phyloP scores from a whole-genome alignment of 805 yeast species.

The Myxozyma kluyveri region DNA sequence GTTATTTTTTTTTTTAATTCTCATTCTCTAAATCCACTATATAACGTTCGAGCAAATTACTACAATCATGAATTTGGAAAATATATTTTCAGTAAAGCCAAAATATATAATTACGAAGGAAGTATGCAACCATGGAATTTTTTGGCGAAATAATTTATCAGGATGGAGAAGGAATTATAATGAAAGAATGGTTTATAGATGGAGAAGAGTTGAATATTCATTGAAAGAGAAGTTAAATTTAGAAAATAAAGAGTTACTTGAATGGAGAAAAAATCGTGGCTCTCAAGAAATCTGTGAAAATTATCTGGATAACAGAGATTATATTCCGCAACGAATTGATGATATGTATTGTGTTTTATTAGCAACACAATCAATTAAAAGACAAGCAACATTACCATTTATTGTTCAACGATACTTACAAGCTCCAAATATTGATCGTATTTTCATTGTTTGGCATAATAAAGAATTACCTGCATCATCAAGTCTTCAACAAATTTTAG shows the following conservation, averaged over 20 bases:
- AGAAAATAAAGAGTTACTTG: constrained; percentile 15
- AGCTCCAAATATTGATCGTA: constrained; percentile 21
- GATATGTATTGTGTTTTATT: constrained; percentile 26
- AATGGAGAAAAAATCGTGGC: constrained; percentile 24
- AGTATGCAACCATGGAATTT: constrained; percentile 27
- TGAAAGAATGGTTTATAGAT: constrained; percentile 21
- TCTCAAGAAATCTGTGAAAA: constrained; percentile 19
- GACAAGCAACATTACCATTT: constrained; percentile 27
- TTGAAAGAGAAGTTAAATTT: constrained; percentile 8
- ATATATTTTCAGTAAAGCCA: constrained; percentile 23
- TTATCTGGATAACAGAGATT: constrained; percentile 13
- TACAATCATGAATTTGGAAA: constrained; percentile 15
- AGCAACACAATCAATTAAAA: constrained; percentile 25
- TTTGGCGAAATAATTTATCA: constrained; percentile 20
- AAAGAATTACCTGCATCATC: constrained; percentile 18
- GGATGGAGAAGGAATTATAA: constrained; percentile 22
- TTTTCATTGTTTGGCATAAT: constrained; percentile 28
- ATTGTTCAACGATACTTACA: constrained; percentile 20
- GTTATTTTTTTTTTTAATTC: constrained; percentile 21
- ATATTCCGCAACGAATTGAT: constrained; percentile 17
- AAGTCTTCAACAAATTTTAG: constrained; percentile 15
- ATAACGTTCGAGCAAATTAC: constrained; percentile 25
- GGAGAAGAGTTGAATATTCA: constrained; percentile 25
- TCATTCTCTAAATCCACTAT: constrained; percentile 24
- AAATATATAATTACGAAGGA: constrained; percentile 25